Evolutionary conservation across 78 protist genomes (phyloP), one percentile per base, ranked within the genome.

Genomic region (Anaeramoeba flamelloides): DNA sequence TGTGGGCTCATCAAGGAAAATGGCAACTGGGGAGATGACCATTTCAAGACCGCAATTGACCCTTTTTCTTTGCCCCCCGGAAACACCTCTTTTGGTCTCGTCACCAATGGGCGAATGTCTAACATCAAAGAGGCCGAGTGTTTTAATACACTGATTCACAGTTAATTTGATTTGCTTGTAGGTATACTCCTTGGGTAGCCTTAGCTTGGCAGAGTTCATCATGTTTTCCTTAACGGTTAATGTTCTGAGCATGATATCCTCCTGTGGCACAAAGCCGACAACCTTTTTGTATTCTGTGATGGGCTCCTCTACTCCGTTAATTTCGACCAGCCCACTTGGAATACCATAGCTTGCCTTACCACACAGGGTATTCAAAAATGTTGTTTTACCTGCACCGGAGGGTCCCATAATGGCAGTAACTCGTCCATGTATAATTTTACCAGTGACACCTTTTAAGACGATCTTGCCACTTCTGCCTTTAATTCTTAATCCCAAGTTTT

Each of bases 71-170:
- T n/a, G n/a, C 17, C 76, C 74, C 0, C 92, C 93, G 2, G 85
- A 75, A 36, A 92, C 39, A 38, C 93, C 87, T 37, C 94, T 76
- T 76, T 82, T 79, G 38, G 81, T 80, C 32, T 65, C 90, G 77
- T 89, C 90, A 36, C 97, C 97, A 40, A 94, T 84, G 39, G 36
- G 39, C 30, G 82, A 36, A 39, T 88, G 77, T 0, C 84, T 87
- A 0, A 84, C 77, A 40, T 87, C 84, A 0, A 41, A 32, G 17
- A 94, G 76, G 2, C 90, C 91, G 36, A 94, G 85, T 33, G 75
- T 84, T 17, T 1, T 39, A 1, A 91, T n/a, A n/a, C n/a, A n/a
- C n/a, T n/a, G n/a, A n/a, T n/a, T n/a, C n/a, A n/a, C n/a, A n/a
- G n/a, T n/a, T n/a, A n/a, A n/a, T n/a, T n/a, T n/a, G n/a, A n/a